phyloP scores from a whole-genome alignment of 2,329 filamentous ascomycete genomes.

The Diplodia seriata region DNA sequence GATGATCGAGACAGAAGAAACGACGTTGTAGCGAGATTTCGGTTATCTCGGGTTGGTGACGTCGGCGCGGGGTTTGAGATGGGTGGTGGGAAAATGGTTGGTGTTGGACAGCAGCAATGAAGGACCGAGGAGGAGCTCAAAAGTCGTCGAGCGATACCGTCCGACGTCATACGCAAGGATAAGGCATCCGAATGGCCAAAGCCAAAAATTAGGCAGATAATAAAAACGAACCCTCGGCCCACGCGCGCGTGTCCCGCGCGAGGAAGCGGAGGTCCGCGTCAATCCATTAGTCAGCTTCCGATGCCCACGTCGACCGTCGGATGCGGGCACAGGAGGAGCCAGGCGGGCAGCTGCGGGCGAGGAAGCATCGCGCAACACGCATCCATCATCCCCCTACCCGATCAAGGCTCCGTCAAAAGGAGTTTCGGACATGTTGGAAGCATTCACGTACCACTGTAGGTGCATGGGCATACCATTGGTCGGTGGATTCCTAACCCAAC shows the following conservation, averaged over 20 bases:
- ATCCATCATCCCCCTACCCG: conserved; percentile 10
- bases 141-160: neutral
- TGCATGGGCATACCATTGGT: neutral
- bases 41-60: neutral
- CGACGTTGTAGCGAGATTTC: neutral
- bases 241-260: neutral
- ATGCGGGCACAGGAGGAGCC: conserved; percentile 7
- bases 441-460: neutral
- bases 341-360: neutral
- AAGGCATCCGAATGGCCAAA: neutral
- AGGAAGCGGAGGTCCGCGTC: conserved; percentile 19
- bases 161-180: conserved; percentile 2
- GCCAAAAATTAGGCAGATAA: neutral
- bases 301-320: conserved; percentile 6
- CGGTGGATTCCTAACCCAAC: neutral
- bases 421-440: neutral
- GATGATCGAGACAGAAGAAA: neutral
- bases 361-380: neutral
- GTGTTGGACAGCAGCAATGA: neutral
- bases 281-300: conserved; percentile 28
- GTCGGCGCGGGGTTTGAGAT: too few relatives aligned
- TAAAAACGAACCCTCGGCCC: conserved; percentile 1
- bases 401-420: conserved; percentile 1
- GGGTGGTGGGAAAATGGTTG: neutral
- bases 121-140: neutral